Evolutionary conservation across 1,284 basidiomycete genomes (phyloP).

Genomic region (Naganishia liquefaciens): DNA sequence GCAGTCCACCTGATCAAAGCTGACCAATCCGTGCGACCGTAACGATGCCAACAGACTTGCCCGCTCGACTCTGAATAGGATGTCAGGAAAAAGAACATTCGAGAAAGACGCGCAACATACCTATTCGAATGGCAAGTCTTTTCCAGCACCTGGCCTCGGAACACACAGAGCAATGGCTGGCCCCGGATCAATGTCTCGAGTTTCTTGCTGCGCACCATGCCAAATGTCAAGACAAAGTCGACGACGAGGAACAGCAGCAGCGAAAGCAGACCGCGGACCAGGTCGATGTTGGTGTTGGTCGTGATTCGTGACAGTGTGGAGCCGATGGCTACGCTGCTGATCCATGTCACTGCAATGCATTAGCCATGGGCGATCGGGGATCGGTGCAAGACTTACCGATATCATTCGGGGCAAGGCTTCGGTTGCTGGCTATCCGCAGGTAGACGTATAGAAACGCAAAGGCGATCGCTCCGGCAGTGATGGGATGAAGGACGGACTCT

Average conservation of each 20-base stretch:
- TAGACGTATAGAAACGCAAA: slow-evolving; percentile 14
- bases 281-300: slow-evolving; percentile 7
- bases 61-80: slow-evolving; percentile 5
- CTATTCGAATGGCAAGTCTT: neutral
- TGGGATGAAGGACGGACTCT: slow-evolving; percentile 15
- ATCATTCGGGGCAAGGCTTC: slow-evolving; percentile 1
- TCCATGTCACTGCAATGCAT: slow-evolving; percentile 10
- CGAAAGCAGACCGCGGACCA: slow-evolving; percentile 8
- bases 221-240: slow-evolving; percentile 15
- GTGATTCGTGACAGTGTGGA: slow-evolving; percentile 8
- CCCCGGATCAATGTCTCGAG: slow-evolving; percentile 6
- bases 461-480: slow-evolving; percentile 9
- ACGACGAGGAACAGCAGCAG: slow-evolving; percentile 12
- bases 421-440: slow-evolving; percentile 7
- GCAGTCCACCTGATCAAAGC: slow-evolving; percentile 14
- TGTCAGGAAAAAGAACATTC: neutral
- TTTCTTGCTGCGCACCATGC: slow-evolving; percentile 12
- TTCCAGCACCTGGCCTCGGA: slow-evolving; percentile 13
- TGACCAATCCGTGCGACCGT: slow-evolving; percentile 10
- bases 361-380: neutral
- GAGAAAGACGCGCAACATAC: neutral
- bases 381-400: neutral
- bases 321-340: slow-evolving; percentile 18
- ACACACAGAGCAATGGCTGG: slow-evolving; percentile 10
- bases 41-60: slow-evolving; percentile 1